A percentile compares a stretch with the other conserved stretches of the same genome.
Conservation (phyloP, 768 basidiomycete species). For the Asterophora parasitica region DNA sequence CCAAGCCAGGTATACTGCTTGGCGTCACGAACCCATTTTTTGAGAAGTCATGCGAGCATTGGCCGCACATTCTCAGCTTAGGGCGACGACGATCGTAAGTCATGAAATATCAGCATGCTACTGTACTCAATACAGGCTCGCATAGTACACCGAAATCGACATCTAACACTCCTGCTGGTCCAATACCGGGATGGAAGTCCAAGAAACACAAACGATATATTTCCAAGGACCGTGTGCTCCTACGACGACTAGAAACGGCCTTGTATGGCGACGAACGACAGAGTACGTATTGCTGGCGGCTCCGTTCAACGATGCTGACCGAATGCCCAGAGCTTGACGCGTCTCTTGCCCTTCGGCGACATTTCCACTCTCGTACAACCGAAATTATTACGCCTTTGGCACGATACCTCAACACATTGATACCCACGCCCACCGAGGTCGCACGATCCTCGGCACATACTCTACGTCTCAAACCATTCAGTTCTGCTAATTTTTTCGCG, state of each 20-base stretch:
- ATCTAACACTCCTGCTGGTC: constrained; percentile 38
- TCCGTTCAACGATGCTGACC: background rate
- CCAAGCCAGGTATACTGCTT: constrained; percentile 68
- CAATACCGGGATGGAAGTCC: constrained; percentile 70
- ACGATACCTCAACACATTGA: constrained; percentile 85
- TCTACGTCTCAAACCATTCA: constrained; percentile 66
- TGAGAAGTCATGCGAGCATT: constrained; percentile 72
- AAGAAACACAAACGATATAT: constrained; percentile 79
- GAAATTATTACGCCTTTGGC: constrained; percentile 86
- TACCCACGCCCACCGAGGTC: constrained; percentile 63
- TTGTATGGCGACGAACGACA: constrained; percentile 42
- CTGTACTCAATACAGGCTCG: background rate
- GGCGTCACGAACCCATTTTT: constrained; percentile 91
- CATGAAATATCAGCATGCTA: background rate
- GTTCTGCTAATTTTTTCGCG: constrained; percentile 59
- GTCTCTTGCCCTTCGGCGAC: constrained; percentile 65
- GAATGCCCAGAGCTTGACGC: constrained; percentile 47
- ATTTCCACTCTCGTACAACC: constrained; percentile 83
- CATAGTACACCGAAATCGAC: constrained; percentile 19
- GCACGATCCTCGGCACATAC: constrained; percentile 26
- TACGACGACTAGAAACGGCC: constrained; percentile 69
- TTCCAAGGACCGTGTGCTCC: constrained; percentile 72
- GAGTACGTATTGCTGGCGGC: constrained; percentile 35
- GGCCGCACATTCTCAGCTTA: constrained; percentile 79
- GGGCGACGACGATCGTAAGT: constrained; percentile 47